Evolutionary conservation across 1,284 basidiomycete species (phyloP).

Genomic region (Peniophora sp.): DNA sequence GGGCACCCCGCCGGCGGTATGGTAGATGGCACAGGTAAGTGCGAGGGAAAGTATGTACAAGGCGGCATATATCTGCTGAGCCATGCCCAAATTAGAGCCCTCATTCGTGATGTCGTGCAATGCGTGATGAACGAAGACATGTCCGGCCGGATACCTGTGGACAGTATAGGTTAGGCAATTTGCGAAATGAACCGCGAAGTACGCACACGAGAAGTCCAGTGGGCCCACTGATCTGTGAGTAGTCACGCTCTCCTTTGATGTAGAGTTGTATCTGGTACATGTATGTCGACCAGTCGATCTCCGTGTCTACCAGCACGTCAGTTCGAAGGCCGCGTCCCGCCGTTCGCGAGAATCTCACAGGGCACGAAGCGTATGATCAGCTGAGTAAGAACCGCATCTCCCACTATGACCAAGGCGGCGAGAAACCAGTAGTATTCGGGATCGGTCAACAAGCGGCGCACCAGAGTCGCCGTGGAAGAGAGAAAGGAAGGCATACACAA

Average conservation of each 20-base stretch:
- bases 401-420: slow-evolving; percentile 54
- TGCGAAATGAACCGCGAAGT: slow-evolving; percentile 20
- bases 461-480: slow-evolving; percentile 5
- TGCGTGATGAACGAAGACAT: slow-evolving; percentile 79
- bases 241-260: slow-evolving; percentile 79
- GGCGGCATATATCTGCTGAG: slow-evolving; percentile 72
- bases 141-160: slow-evolving; percentile 87
- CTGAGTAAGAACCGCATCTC: slow-evolving; percentile 68
- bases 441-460: slow-evolving; percentile 42
- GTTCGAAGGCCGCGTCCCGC: slow-evolving; percentile 1
- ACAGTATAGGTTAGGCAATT: slow-evolving; percentile 5
- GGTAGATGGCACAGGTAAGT: slow-evolving; percentile 65
- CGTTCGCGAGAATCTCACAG: slow-evolving; percentile 47
- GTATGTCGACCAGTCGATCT: slow-evolving; percentile 96
- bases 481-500: not conserved
- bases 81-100: slow-evolving; percentile 56
- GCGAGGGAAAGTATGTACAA: slow-evolving; percentile 66
- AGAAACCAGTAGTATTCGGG: slow-evolving; percentile 59
- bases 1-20: slow-evolving; percentile 53
- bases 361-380: slow-evolving; percentile 74
- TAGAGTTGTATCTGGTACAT: slow-evolving; percentile 82
- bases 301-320: slow-evolving; percentile 66
- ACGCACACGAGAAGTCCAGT: slow-evolving; percentile 88
- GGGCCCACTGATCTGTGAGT: slow-evolving; percentile 80
- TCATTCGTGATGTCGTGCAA: slow-evolving; percentile 60